Base-by-base conservation (phyloP, 2,329 filamentous ascomycete genomes). In the Fusarium tupiense region DNA sequence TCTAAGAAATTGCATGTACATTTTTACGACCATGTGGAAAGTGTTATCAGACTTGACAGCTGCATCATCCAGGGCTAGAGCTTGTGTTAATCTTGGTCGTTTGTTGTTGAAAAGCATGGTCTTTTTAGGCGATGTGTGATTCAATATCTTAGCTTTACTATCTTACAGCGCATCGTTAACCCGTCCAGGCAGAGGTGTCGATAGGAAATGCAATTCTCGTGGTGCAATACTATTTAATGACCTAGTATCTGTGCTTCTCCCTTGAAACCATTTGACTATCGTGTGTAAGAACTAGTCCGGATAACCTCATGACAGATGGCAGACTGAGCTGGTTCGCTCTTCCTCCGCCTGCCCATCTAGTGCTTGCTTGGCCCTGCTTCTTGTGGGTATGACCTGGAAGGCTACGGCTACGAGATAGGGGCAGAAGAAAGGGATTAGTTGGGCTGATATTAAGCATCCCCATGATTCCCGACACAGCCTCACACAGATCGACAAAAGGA, bases 401-500 rank as follows among this genome's bases (percentile, higher is more conserved):
- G 14, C 24, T 37, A 24, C 26, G 57, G 16, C 20, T 37, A 47
- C 22, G 43, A 43, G 31, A 44, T 41, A 43, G 40, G 41, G 33
- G 35, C 13, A 17, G 35, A 26, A 29, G 31, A 44, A 37, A 46
- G 29, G 38, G 35, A 46, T 54, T 33, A 31, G 46, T 44, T 54
- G 26, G 53, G 53, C 43, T 49, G 53, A 70, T 49, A 44, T 66
- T 37, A 60, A 54, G 53, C 67, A 66, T 62, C 60, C 60, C 67
- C 47, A 44, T 61, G 53, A 60, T 66, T 33, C n/a, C 40, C 26
- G 46, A 68, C 71, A 69, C 67, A 72, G 72, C 63, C 72, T 74
- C 72, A 50, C 53, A 40, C 38, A 56, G 67, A 69, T 74, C 71
- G 64, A 72, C 68, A 65, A 68, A 69, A 65, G 63, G 64, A 50